phyloP scores from a whole-genome alignment of 345 rosid genomes.

The Pelargonium nanum region DNA sequence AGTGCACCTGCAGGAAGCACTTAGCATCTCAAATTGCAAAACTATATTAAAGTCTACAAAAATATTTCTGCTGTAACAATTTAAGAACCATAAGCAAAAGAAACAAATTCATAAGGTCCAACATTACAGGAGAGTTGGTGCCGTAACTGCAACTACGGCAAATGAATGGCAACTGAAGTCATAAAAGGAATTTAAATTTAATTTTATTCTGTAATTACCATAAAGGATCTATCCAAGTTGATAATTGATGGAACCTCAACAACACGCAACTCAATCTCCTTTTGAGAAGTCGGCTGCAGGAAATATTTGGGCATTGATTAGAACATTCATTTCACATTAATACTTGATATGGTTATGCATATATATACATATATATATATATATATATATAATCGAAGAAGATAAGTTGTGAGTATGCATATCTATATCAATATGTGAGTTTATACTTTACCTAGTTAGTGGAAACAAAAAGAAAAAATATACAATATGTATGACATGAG shows the following conservation, averaged over 20 bases:
- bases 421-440: too few relatives aligned
- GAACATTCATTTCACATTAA: not conserved
- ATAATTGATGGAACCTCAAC: constrained; percentile 49
- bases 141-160: not conserved
- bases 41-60: not conserved
- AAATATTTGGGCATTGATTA: constrained; percentile 6
- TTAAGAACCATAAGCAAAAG: not conserved
- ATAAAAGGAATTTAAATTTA: constrained; percentile 1
- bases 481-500: too few relatives aligned
- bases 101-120: not conserved
- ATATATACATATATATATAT: too few relatives aligned
- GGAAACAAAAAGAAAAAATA: too few relatives aligned
- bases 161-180: not conserved
- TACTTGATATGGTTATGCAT: too few relatives aligned
- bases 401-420: not conserved
- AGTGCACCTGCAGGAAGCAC: constrained; percentile 38
- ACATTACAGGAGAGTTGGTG: not conserved
- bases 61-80: not conserved
- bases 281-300: constrained; percentile 49
- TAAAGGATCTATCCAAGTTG: constrained; percentile 58
- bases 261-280: constrained; percentile 65
- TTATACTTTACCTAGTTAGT: too few relatives aligned
- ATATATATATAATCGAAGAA: too few relatives aligned
- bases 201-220: too few relatives aligned
- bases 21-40: not conserved